A percentile compares a stretch with the other conserved stretches of the same genome.
Conservation (phyloP, 1,139 yeast species). For the Zygosaccharomyces sapae region DNA sequence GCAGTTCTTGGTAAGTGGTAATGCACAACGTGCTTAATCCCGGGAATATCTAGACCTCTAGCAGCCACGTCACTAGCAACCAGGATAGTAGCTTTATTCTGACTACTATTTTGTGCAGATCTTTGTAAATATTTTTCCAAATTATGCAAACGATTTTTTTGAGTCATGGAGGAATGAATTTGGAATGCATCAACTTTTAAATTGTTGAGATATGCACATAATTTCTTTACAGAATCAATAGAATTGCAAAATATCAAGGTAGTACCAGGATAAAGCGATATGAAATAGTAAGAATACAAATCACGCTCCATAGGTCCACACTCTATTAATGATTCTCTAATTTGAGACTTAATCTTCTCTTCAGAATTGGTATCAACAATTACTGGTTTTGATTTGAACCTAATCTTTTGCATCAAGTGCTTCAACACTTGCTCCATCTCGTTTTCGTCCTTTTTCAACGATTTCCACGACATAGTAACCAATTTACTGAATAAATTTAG, state of each 20-base stretch:
- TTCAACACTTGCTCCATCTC: slow-evolving; percentile 54
- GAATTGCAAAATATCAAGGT: slow-evolving; percentile 91
- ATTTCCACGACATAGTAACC: slow-evolving; percentile 41
- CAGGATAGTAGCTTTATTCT: slow-evolving; percentile 57
- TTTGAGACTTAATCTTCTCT: slow-evolving; percentile 67
- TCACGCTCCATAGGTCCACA: slow-evolving; percentile 92
- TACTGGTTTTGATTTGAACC: slow-evolving; percentile 57
- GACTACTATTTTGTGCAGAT: slow-evolving; percentile 37
- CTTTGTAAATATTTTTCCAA: slow-evolving; percentile 68
- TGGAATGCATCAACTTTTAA: slow-evolving; percentile 72
- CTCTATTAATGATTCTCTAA: slow-evolving; percentile 84
- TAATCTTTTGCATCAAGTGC: slow-evolving; percentile 53
- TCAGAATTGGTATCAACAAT: slow-evolving; percentile 86
- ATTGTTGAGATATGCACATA: slow-evolving; percentile 69
- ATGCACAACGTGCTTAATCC: slow-evolving; percentile 90
- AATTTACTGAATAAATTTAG: slow-evolving; percentile 75
- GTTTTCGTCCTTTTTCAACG: slow-evolving; percentile 38
- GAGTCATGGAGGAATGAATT: slow-evolving; percentile 91
- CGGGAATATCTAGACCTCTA: slow-evolving; percentile 91
- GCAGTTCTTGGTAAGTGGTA: slow-evolving; percentile 94
- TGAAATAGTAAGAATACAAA: slow-evolving; percentile 79
- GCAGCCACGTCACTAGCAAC: slow-evolving; percentile 98
- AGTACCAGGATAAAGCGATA: slow-evolving; percentile 81
- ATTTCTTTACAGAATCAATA: slow-evolving; percentile 85
- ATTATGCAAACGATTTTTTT: slow-evolving; percentile 83